Evolutionary conservation across 1,284 basidiomycete genomes (phyloP), one percentile per base, ranked within the genome.

Genomic region (Apiotrichum brassicae): DNA sequence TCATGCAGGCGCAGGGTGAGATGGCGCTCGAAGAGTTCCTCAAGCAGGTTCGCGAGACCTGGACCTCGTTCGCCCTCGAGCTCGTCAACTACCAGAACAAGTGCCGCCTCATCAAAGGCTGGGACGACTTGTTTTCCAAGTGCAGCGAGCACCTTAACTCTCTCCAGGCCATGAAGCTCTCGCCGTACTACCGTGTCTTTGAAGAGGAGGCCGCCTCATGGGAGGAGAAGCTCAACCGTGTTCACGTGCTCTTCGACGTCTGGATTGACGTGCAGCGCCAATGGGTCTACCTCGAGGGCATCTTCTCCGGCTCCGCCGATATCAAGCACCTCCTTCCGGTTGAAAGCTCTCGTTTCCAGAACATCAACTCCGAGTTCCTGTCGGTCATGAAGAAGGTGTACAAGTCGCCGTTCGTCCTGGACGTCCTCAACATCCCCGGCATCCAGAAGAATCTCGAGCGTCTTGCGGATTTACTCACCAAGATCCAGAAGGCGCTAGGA

Each of bases 251-350:
- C 14, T 99, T 99, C 68, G 88, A 98, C 71, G 86, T 97, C 33
- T 98, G 95, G 95, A 95, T 97, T 61, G 95, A 98, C 60, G 95
- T 99, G 14, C 97, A 99, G 66, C 83, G 95, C 5, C 95, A 98
- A 76, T 99, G 95, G 95, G 95, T 99, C 1, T 99, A 99, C 68
- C 79, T 99, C 46, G 94, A 98, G 68, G 95, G 95, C 46, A 97
- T 99, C 65, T 99, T 99, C 75, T 90, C 91, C n/a, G 92, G 93
- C 36, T 97, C 91, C 62, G 92, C 91, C 22, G 93, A 97, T 67
- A 97, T 94, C 81, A 97, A 91, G 73, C 95, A 98, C 72, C 83
- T 99, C 18, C 82, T 99, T 7, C 97, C 97, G 0, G 87, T 97
- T 53, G 97, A 99, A 75, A 93, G 85, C 64, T 84, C 90, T 30